Evolutionary conservation across 441 rosid genomes (phyloP).

Genomic region (Croton laevigatus): DNA sequence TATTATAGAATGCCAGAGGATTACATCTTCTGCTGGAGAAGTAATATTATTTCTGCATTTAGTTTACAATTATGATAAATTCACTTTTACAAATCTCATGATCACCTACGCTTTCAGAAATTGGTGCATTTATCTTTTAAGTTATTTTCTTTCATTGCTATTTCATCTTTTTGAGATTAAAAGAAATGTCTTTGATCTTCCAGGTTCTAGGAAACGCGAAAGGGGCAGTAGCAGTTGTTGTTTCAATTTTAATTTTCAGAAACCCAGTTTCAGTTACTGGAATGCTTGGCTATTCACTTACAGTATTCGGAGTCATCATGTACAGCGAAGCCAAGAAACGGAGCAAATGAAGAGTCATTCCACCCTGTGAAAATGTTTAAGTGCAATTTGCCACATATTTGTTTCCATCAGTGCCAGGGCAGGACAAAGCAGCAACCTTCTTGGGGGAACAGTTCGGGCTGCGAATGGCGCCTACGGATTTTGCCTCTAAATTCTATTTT

Average conservation of each 20-base stretch:
- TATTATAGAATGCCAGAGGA: not conserved
- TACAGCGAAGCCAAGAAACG: constrained; percentile 53
- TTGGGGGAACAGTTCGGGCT: constrained; percentile 16
- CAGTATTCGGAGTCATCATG: constrained; percentile 44
- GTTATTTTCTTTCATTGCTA: not conserved
- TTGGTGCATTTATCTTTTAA: not conserved
- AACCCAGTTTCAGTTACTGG: constrained; percentile 53
- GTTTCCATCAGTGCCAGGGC: constrained; percentile 18
- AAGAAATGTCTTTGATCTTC: constrained; percentile 4
- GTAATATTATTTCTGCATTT: not conserved
- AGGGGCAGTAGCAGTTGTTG: constrained; percentile 54
- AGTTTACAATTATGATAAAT: too few species aligned
- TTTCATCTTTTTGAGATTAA: not conserved
- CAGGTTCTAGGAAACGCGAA: constrained; percentile 54
- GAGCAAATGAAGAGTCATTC: constrained; percentile 24
- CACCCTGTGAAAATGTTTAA: not conserved
- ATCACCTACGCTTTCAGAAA: not conserved
- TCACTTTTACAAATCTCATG: not conserved
- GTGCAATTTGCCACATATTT: constrained; percentile 6
- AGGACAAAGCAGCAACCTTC: constrained; percentile 14
- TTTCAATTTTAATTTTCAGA: constrained; percentile 46
- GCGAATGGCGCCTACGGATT: constrained; percentile 28
- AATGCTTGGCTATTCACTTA: constrained; percentile 48
- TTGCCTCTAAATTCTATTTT: constrained; percentile 25
- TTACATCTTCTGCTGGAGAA: not conserved